Conservation (phyloP, 352 stramenopile species). For the Globisporangium camurandrum region DNA sequence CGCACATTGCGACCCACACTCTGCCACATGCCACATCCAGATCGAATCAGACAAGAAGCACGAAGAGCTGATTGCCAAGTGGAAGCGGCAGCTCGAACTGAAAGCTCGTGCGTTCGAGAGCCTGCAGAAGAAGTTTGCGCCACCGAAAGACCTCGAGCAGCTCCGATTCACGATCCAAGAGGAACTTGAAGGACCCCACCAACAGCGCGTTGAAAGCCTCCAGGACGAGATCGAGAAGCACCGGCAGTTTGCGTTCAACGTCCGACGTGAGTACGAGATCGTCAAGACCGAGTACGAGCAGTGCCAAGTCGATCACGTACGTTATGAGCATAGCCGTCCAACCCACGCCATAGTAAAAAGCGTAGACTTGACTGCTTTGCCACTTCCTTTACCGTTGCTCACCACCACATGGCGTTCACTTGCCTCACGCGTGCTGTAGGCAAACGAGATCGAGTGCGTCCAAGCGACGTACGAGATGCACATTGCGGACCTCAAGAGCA, state of each 20-base stretch:
- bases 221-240: constrained; percentile 72
- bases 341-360: too few species aligned
- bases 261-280: constrained; percentile 69
- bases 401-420: too few species aligned
- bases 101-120: constrained; percentile 77
- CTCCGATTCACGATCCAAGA: constrained; percentile 78
- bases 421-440: too few species aligned
- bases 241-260: constrained; percentile 50
- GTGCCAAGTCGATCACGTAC: constrained; percentile 63
- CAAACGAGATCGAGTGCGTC: constrained; percentile 68
- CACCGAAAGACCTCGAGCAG: constrained; percentile 73
- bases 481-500: constrained; percentile 43
- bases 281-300: constrained; percentile 85
- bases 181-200: constrained; percentile 69
- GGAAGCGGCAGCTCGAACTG: constrained; percentile 76
- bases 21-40: background rate
- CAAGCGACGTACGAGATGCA: constrained; percentile 63
- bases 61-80: constrained; percentile 75
- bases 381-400: too few species aligned
- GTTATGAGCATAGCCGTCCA: background rate
- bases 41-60: constrained; percentile 79
- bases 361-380: too few species aligned
- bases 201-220: constrained; percentile 48
- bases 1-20: too few species aligned
- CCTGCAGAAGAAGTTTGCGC: constrained; percentile 78